A percentile compares a stretch with the other conserved stretches of the same genome.
Conservation (phyloP, 805 yeast species). For the Yamadazyma sp. region DNA sequence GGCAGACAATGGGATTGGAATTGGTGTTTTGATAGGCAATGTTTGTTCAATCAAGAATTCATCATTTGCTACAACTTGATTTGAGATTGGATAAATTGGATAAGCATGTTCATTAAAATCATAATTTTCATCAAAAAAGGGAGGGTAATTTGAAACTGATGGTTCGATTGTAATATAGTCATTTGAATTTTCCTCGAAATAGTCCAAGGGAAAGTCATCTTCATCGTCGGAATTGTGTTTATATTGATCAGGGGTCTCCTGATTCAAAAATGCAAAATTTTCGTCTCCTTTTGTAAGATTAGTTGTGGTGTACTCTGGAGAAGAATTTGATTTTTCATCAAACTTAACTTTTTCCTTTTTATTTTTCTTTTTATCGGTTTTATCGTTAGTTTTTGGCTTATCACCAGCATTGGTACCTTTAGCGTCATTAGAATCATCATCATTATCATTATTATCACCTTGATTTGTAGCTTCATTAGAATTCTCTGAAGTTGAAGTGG, state of each 20-base stretch:
- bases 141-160: conserved; percentile 4
- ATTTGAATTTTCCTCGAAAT: conserved; percentile 34
- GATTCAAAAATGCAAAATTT: conserved; percentile 16
- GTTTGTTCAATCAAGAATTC: conserved; percentile 53
- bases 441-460: conserved; percentile 1
- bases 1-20: conserved; percentile 14
- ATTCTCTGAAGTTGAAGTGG: conserved; percentile 7
- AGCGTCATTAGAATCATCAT: background rate
- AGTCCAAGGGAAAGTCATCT: conserved; percentile 73
- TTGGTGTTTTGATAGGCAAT: conserved; percentile 39
- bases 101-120: conserved; percentile 18
- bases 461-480: no score
- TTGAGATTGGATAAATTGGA: conserved; percentile 19
- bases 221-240: conserved; percentile 53
- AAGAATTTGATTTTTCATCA: conserved; percentile 1
- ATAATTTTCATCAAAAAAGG: conserved; percentile 17
- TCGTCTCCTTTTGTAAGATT: conserved; percentile 11
- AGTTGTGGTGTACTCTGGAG: conserved; percentile 12
- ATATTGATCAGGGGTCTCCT: conserved; percentile 23
- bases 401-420: background rate
- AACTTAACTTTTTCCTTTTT: conserved; percentile 5
- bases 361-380: background rate
- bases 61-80: conserved; percentile 36
- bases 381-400: background rate
- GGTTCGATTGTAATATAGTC: conserved; percentile 25